Base-by-base conservation (phyloP, 495 filamentous ascomycete species). In the Glonium stellatum region DNA sequence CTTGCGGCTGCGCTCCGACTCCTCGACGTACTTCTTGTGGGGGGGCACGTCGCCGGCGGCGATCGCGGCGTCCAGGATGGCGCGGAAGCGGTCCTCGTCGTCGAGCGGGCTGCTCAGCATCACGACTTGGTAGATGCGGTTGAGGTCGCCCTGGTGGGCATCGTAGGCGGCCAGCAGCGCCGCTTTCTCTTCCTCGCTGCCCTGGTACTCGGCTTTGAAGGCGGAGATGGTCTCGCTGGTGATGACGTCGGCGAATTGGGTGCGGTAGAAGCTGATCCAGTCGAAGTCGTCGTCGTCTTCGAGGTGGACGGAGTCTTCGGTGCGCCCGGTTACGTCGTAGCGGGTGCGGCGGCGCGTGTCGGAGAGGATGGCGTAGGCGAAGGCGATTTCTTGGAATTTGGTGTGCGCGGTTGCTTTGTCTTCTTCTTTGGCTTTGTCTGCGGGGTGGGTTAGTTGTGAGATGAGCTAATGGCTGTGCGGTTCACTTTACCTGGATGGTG, bases 331-430 rank as follows among this genome's bases (percentile, higher is more conserved):
- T 58, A 78, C 77, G 70, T 98, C 92, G 73, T 96, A 98, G 59
- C 89, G 85, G 52, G 80, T 81, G 54, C 92, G 87, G 35, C 92
- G 83, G 4, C 77, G 75, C 10, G 82, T 75, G 59, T 96, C 89
- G 25, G 89, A 96, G 48, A 98, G 83, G 49, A 98, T 85, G 18
- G 88, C 90, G 68, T 97, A 95, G 46, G 95, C 92, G 62, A 97
- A 92, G 10, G 92, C 93, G 65, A 97, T 84, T 54, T 84, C 76
- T 70, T 97, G 93, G 77, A 98, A 98, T 37, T 80, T 84, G 52
- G 76, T 70, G 62, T 93, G 84, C 8, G 95, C 92, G 54, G 79
- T 74, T 9, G 82, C 78, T 67, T 86, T 87, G 36, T 82, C 71
- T 36, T 82, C 78, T 1, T 80, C 75, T 46, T 80, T 53, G 15